Conservation (phyloP, 2,329 filamentous ascomycete genomes). For the Pezicula radicicola region DNA sequence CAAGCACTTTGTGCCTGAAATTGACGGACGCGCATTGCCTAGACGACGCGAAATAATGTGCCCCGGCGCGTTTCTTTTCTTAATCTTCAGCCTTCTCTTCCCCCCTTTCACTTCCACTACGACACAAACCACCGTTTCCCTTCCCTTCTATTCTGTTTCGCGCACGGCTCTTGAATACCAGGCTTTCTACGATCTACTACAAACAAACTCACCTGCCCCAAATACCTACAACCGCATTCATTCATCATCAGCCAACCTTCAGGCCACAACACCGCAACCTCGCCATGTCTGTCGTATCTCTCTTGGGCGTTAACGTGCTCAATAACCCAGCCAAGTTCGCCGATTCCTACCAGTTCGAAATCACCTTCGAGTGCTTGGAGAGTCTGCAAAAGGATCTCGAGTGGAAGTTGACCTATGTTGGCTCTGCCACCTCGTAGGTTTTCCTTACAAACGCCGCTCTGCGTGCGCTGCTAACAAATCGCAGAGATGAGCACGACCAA, state of each 20-base stretch:
- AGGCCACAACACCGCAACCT: not conserved
- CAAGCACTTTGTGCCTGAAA: no score
- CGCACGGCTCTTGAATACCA: not conserved
- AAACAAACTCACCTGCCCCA: not conserved
- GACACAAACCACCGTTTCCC: not conserved
- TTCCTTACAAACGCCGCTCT: slow-evolving; percentile 5
- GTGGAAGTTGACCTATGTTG: slow-evolving; percentile 99
- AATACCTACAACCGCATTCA: not conserved
- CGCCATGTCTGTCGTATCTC: slow-evolving; percentile 91
- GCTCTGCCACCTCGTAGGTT: slow-evolving; percentile 91
- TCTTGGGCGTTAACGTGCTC: slow-evolving; percentile 90
- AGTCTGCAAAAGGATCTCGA: slow-evolving; percentile 94
- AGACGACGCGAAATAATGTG: no score
- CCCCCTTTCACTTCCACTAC: not conserved
- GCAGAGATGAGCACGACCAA: slow-evolving; percentile 79
- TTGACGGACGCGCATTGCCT: no score
- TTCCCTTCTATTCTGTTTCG: not conserved
- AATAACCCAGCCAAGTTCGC: slow-evolving; percentile 97
- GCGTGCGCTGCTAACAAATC: slow-evolving; percentile 9
- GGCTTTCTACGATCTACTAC: not conserved
- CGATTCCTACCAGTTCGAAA: slow-evolving; percentile 94
- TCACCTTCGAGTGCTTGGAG: slow-evolving; percentile 97
- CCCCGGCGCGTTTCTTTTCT: no score
- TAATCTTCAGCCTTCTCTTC: not conserved
- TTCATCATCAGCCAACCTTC: not conserved